A percentile compares a stretch with the other conserved stretches of the same genome.
Conservation (phyloP, 768 basidiomycete species). For the Cyathus striatus region DNA sequence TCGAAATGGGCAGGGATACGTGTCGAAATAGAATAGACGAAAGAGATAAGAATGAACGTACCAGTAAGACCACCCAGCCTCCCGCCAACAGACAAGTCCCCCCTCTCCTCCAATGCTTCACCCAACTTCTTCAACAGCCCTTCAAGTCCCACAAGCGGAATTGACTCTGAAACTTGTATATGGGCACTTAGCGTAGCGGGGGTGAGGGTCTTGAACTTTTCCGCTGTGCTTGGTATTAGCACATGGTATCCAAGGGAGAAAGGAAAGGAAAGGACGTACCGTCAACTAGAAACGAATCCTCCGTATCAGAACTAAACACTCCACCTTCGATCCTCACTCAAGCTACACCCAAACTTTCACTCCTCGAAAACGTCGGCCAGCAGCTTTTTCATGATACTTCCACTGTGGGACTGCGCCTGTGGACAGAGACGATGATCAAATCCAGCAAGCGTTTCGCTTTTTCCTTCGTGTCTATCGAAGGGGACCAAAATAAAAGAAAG, state of each 20-base stretch:
- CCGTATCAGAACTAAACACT: slow-evolving; percentile 64
- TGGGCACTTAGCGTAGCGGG: slow-evolving; percentile 51
- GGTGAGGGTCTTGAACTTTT: slow-evolving; percentile 63
- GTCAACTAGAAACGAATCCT: slow-evolving; percentile 72
- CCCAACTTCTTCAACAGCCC: slow-evolving; percentile 73
- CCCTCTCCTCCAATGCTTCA: slow-evolving; percentile 58
- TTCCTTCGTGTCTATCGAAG: slow-evolving; percentile 43
- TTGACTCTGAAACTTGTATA: slow-evolving; percentile 74
- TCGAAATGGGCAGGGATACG: no score
- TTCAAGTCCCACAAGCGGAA: slow-evolving; percentile 88
- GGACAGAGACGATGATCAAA: slow-evolving; percentile 84
- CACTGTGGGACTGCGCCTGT: slow-evolving; percentile 88
- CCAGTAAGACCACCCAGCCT: slow-evolving; percentile 83
- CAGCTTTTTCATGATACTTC: slow-evolving; percentile 62
- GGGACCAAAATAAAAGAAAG: slow-evolving; percentile 54
- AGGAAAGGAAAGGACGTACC: slow-evolving; percentile 43
- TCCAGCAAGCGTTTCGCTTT: slow-evolving; percentile 76
- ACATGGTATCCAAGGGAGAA: not conserved
- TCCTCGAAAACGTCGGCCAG: slow-evolving; percentile 53
- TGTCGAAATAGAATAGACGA: no score
- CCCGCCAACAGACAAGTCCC: slow-evolving; percentile 64
- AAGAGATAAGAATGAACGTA: no score
- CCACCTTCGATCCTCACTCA: slow-evolving; percentile 82
- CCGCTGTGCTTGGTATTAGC: slow-evolving; percentile 38
- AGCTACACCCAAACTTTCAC: slow-evolving; percentile 84